A percentile compares a stretch with the other conserved stretches of the same genome.
phyloP scores from a whole-genome alignment of 345 rosid species.

The Brassica incana region DNA sequence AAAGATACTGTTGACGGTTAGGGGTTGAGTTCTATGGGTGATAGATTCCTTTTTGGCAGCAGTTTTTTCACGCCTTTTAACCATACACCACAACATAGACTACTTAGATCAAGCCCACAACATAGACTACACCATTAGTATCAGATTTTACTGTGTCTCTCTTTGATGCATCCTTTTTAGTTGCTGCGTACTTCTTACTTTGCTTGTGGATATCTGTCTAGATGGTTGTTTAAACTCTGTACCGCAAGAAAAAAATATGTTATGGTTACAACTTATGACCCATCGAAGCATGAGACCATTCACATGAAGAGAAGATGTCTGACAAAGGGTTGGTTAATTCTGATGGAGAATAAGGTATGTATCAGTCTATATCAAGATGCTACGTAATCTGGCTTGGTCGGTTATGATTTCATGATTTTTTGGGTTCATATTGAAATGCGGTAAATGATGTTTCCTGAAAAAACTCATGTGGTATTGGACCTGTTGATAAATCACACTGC shows the following conservation, averaged over 20 bases:
- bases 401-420: conserved; percentile 32
- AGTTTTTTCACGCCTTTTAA: no score
- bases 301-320: conserved; percentile 66
- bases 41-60: background rate
- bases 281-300: conserved; percentile 47
- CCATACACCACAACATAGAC: background rate
- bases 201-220: conserved; percentile 29
- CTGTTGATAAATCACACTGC: conserved; percentile 15
- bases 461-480: conserved; percentile 70
- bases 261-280: conserved; percentile 51
- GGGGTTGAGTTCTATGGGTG: background rate
- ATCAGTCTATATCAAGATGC: conserved; percentile 10
- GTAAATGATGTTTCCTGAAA: conserved; percentile 47
- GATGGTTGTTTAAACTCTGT: conserved; percentile 57
- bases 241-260: conserved; percentile 54
- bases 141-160: background rate
- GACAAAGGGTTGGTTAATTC: conserved; percentile 54
- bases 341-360: conserved; percentile 59
- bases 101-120: background rate
- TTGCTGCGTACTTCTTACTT: conserved; percentile 11
- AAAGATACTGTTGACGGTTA: no score
- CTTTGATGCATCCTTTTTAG: conserved; percentile 4
- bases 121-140: conserved; percentile 40
- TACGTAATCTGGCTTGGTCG: conserved; percentile 7
- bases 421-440: conserved; percentile 25